Evolutionary conservation across 805 yeast genomes (phyloP), one percentile per base, ranked within the genome.

Genomic region (Saturnispora ahearnii): DNA sequence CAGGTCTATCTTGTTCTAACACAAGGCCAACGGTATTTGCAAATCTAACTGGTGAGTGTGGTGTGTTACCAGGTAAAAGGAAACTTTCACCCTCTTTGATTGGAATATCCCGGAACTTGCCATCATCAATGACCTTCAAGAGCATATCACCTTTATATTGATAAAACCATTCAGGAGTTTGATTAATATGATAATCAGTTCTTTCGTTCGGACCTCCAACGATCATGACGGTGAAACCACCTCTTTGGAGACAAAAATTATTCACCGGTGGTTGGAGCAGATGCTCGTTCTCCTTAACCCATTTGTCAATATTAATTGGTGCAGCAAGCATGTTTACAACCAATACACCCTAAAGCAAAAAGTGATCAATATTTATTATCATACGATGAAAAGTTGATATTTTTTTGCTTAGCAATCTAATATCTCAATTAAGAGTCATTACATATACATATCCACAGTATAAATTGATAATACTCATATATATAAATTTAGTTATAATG

Each of bases 181-280:
- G 95, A 62, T 90, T 90, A 45, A 90, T 78, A 61, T 90, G 97
- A 63, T 87, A 90, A 63, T 90, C 97, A 0, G 96, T 89, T 51
- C 97, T 73, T 60, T 83, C 95, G 63, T 90, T 90, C 3, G 97
- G 97, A 0, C 97, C 97, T 13, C 97, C 97, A 1, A 90, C 95
- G 46, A 89, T 81, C 96, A 90, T 90, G 34, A 89, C 88, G 0
- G 96, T 89, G 63, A 85, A 86, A 0, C 96, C 96, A 5, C 95
- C 96, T 44, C 89, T 73, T 65, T 90, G 96, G 29, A 90, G 77
- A 61, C 96, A 88, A 68, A 69, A 90, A 62, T 90, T 90, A 65
- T 88, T 88, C 32, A 90, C 96, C 1, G 97, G 97, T 1, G 97
- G 97, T 63, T 86, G 82, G 36, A 90, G 73, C 12, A 87, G 72